Evolutionary conservation across 768 basidiomycete species (phyloP), one percentile per base, ranked within the genome.

Genomic region (Rhizopogon vinicolor): DNA sequence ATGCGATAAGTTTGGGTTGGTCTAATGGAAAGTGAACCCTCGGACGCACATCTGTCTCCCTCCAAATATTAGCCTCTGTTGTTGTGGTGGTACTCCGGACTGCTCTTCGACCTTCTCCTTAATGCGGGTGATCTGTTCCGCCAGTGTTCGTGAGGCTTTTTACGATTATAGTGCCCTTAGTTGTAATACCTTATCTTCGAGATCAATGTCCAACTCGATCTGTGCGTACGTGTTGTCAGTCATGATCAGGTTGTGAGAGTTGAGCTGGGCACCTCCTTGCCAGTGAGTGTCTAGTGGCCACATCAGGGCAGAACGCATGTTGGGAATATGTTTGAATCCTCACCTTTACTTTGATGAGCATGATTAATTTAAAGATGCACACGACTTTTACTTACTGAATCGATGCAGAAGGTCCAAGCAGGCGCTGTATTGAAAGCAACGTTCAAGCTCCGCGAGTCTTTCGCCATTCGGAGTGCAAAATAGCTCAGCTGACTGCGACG

Each of bases 41-140:
- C 10, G 53, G 42, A 75, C 83, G 72, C 72, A 98, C 96, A 98
- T 87, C 68, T 97, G 95, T 66, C 93, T 84, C 41, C 96, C 96
- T 65, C 83, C 73, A 70, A 87, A 97, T 69, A 98, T 98, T 65
- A 98, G 72, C 55, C 96, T 85, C 71, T 98, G 96, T 71, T 98
- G 96, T 40, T 79, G 91, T 57, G 96, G 96, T 19, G 96, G 96
- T 41, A 98, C 96, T 60, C 96, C 96, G 5, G 93, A 94, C 74
- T 98, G 95, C 76, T 98, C 95, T 71, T 98, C 96, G 10, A 98
- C 93, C 71, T 91, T 91, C 80, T 96, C 94, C 77, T 98, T 98
- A 74, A 98, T 93, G 62, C 91, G 84, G 43, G 84, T 78, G 64
- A 97, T 91, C 96, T 98, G 67, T 16, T 44, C 39, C 25, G 49